Percentiles rank a stretch among this genome's conserved stretches.
These are phyloP conservation scores for Pythium brachiatum DNA, from an alignment of 352 stramenopile genomes.

Conservation along the genomic window DNA sequence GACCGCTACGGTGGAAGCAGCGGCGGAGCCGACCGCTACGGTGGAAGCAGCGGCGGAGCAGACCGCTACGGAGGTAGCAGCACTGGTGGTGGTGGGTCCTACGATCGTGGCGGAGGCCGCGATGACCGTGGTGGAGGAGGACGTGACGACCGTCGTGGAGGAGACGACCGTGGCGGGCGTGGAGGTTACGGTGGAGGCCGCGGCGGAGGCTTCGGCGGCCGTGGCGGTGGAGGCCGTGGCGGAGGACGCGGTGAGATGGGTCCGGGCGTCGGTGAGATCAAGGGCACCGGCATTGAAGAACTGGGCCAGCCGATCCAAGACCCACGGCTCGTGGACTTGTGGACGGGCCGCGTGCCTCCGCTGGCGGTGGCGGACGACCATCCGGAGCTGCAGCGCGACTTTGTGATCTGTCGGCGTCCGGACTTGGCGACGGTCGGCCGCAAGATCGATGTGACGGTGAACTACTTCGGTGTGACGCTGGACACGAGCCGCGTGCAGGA, in stretches of 20 bases:
- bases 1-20: slow-evolving; percentile 11
- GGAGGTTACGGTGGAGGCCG: slow-evolving; percentile 12
- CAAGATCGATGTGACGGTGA: slow-evolving; percentile 45
- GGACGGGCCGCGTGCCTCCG: slow-evolving; percentile 34
- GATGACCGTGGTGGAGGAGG: slow-evolving; percentile 28
- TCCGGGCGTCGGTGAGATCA: slow-evolving; percentile 37
- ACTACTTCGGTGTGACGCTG: slow-evolving; percentile 66
- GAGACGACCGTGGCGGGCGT: slow-evolving; percentile 9
- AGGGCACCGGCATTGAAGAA: slow-evolving; percentile 48
- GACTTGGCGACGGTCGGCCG: slow-evolving; percentile 32
- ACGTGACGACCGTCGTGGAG: slow-evolving; percentile 14
- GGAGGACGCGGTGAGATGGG: slow-evolving; percentile 32
- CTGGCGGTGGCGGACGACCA: slow-evolving; percentile 44
- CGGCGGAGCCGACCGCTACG: slow-evolving; percentile 19
- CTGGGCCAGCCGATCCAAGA: slow-evolving; percentile 51
- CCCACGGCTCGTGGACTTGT: slow-evolving; percentile 48
- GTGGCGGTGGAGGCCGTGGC: slow-evolving; percentile 34
- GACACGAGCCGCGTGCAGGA: slow-evolving; percentile 36
- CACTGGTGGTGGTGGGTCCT: background rate
- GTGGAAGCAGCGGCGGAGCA: slow-evolving; percentile 7
- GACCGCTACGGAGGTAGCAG: background rate
- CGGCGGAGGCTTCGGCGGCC: slow-evolving; percentile 25
- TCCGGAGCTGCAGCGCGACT: slow-evolving; percentile 36
- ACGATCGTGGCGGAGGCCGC: slow-evolving; percentile 21
- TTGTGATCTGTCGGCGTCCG: slow-evolving; percentile 48